These are phyloP conservation scores for Prunus fruticosa DNA, from an alignment of 306 rosid species.

Conservation along the genomic window DNA sequence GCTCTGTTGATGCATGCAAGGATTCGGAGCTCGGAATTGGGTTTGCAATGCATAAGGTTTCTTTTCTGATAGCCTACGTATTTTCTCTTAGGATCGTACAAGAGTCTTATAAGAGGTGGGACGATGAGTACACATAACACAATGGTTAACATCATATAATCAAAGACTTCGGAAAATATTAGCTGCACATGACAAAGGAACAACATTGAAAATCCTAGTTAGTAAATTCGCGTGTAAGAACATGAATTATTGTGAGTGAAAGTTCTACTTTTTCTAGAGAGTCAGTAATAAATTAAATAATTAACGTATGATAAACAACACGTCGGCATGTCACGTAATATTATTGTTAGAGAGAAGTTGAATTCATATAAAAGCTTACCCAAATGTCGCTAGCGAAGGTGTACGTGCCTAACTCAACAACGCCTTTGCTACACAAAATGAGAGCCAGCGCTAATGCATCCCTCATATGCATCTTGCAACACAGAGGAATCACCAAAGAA, in stretches of 20 bases:
- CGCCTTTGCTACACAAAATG: constrained; percentile 58
- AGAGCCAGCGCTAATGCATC: constrained; percentile 44
- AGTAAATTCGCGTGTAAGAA: neutral
- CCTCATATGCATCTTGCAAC: constrained; percentile 33
- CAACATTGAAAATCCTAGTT: no score
- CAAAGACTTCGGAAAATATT: constrained; percentile 13
- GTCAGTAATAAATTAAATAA: neutral
- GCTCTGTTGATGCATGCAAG: constrained; percentile 43
- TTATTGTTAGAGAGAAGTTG: neutral
- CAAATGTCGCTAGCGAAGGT: constrained; percentile 27
- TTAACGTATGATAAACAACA: no score
- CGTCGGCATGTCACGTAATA: neutral
- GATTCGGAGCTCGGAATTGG: constrained; percentile 43
- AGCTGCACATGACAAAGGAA: constrained; percentile 23
- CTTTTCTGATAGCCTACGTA: constrained; percentile 50
- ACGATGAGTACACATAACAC: constrained; percentile 22
- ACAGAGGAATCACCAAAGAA: constrained; percentile 32
- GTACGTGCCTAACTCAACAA: constrained; percentile 48
- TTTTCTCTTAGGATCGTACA: constrained; percentile 63
- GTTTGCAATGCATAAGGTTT: constrained; percentile 35
- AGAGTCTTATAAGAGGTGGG: constrained; percentile 20
- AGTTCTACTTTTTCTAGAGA: neutral
- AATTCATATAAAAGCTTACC: constrained; percentile 25
- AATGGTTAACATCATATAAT: constrained; percentile 20
- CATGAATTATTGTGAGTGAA: neutral